Evolutionary conservation across 306 rosid species (phyloP).

Genomic region (Lupinus albus): DNA sequence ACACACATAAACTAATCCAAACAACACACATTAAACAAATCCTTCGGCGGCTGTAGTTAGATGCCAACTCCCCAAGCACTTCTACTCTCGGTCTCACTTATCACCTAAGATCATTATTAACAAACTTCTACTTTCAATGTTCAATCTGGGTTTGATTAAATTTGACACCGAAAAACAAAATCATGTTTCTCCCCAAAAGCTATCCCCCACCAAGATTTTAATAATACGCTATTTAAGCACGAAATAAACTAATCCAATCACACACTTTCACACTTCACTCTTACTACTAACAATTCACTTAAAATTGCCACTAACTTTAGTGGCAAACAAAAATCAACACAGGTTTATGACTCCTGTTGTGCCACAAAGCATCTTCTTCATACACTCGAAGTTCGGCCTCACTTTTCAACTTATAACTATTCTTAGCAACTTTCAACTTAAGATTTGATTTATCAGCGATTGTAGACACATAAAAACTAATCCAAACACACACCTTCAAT

Average conservation of each 20-base stretch:
- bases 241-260: not conserved
- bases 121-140: not conserved
- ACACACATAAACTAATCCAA: not conserved
- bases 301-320: too few relatives aligned
- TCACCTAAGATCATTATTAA: too few relatives aligned
- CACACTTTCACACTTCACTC: not conserved
- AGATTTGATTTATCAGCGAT: too few relatives aligned
- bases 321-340: too few relatives aligned
- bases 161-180: too few relatives aligned
- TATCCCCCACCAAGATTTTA: not conserved
- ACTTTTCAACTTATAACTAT: not conserved
- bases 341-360: too few relatives aligned
- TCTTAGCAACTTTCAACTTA: not conserved
- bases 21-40: not conserved
- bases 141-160: not conserved
- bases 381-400: not conserved
- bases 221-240: too few relatives aligned
- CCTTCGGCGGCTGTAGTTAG: not conserved
- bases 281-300: not conserved
- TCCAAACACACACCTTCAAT: too few relatives aligned
- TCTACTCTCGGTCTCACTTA: too few relatives aligned
- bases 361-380: constrained; percentile 2
- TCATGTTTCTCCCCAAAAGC: too few relatives aligned
- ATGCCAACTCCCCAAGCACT: too few relatives aligned
- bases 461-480: too few relatives aligned